A percentile compares a stretch with the other conserved stretches of the same genome.
Evolutionary conservation across 495 filamentous ascomycete genomes (phyloP).

Genomic region (Cryomyces antarcticus): DNA sequence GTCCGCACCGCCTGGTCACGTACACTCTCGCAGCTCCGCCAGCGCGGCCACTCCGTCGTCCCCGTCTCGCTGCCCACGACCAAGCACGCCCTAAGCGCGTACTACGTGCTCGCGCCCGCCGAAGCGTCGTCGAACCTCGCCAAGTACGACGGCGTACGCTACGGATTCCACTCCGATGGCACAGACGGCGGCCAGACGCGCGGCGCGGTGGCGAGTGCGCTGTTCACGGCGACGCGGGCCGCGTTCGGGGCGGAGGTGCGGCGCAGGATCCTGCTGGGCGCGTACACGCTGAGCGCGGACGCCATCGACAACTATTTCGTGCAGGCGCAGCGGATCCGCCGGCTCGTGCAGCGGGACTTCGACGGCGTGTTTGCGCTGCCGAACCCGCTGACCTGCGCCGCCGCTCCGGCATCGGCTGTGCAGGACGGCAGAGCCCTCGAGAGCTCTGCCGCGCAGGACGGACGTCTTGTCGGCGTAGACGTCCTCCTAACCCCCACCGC

Average conservation of each 20-base stretch:
- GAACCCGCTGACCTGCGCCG: constrained; percentile 35
- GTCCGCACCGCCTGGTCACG: constrained; percentile 50
- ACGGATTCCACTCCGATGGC: constrained; percentile 34
- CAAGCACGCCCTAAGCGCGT: constrained; percentile 66
- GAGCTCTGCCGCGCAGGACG: background rate
- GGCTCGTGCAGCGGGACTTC: constrained; percentile 72
- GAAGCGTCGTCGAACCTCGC: constrained; percentile 96
- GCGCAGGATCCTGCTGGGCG: constrained; percentile 67
- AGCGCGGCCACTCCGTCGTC: constrained; percentile 45
- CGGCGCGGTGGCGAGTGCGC: constrained; percentile 16
- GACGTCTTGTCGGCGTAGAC: constrained; percentile 37
- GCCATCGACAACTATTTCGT: constrained; percentile 95
- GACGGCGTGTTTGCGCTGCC: constrained; percentile 46
- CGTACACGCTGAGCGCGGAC: constrained; percentile 75
- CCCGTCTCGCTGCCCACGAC: constrained; percentile 72
- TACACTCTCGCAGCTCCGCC: constrained; percentile 33
- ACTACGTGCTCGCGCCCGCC: constrained; percentile 86
- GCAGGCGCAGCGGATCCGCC: constrained; percentile 71
- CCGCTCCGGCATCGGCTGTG: constrained; percentile 4
- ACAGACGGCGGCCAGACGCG: constrained; percentile 6
- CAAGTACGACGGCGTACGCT: constrained; percentile 89
- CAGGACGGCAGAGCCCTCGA: background rate
- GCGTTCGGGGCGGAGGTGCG: constrained; percentile 74
- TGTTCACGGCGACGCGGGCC: constrained; percentile 59
- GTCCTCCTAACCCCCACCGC: constrained; percentile 77